Evolutionary conservation across 1,139 yeast species (phyloP).

Genomic region (Blastobotrys capitulatus): DNA sequence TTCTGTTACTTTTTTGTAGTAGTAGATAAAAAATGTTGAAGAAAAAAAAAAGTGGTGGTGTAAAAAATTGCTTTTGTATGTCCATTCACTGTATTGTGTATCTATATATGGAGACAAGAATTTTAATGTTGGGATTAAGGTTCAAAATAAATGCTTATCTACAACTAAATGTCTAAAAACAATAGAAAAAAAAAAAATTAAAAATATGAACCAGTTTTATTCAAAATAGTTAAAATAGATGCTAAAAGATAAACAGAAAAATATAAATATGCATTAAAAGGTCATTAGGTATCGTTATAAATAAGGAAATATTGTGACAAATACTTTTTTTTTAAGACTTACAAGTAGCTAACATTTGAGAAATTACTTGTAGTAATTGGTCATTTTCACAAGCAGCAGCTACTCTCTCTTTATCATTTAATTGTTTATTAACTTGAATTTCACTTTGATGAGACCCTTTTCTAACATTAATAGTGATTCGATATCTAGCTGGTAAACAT

Average conservation of each 20-base stretch:
- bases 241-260: too few relatives aligned
- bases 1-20: background rate
- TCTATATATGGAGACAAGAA: background rate
- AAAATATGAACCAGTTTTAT: too few relatives aligned
- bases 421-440: slow-evolving; percentile 89
- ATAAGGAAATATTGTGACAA: too few relatives aligned
- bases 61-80: too few relatives aligned
- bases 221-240: too few relatives aligned
- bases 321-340: slow-evolving; percentile 22
- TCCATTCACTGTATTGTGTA: too few relatives aligned
- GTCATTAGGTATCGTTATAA: too few relatives aligned
- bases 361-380: slow-evolving; percentile 79
- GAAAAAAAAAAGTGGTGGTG: background rate
- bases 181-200: too few relatives aligned
- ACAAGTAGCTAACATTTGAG: slow-evolving; percentile 88
- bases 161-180: background rate
- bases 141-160: background rate
- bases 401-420: slow-evolving; percentile 95
- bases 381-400: slow-evolving; percentile 99
- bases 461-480: slow-evolving; percentile 74
- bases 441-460: slow-evolving; percentile 96
- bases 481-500: slow-evolving; percentile 76
- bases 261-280: too few relatives aligned
- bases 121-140: background rate
- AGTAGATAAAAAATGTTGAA: too few relatives aligned